Evolutionary conservation across 2,329 filamentous ascomycete genomes (phyloP).

Genomic region (Aspergillus proliferans): DNA sequence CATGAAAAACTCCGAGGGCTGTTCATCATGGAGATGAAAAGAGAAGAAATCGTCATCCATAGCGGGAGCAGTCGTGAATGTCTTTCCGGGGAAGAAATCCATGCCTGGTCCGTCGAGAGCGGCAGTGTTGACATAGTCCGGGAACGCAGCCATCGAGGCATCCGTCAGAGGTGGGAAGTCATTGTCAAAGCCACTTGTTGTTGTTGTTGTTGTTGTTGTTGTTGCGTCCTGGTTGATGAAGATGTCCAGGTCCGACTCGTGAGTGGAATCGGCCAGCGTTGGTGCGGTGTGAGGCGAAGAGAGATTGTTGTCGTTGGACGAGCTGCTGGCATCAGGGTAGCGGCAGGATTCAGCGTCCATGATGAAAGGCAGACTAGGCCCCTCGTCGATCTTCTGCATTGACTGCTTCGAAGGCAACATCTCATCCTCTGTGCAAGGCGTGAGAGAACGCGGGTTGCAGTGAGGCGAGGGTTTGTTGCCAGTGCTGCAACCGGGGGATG

Average conservation of each 20-base stretch:
- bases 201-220: slow-evolving; percentile 10
- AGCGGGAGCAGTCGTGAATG: slow-evolving; percentile 16
- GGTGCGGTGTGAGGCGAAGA: slow-evolving; percentile 34
- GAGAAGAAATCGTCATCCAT: slow-evolving; percentile 32
- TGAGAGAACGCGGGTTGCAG: slow-evolving; percentile 30
- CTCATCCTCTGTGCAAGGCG: slow-evolving; percentile 34
- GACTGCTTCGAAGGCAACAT: slow-evolving; percentile 27
- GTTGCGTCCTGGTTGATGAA: slow-evolving; percentile 33
- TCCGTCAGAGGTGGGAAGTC: slow-evolving; percentile 26
- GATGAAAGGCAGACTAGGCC: slow-evolving; percentile 22
- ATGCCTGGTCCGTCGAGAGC: slow-evolving; percentile 26
- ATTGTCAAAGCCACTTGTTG: slow-evolving; percentile 22
- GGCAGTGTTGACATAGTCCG: slow-evolving; percentile 28
- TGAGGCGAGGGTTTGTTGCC: slow-evolving; percentile 33
- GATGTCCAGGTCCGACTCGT: slow-evolving; percentile 34
- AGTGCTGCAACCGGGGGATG: slow-evolving; percentile 39
- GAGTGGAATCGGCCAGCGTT: slow-evolving; percentile 27
- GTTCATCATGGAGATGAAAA: slow-evolving; percentile 33
- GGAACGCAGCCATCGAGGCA: slow-evolving; percentile 25
- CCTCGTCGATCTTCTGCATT: slow-evolving; percentile 25
- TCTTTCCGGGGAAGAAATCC: slow-evolving; percentile 29
- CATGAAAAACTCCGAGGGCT: slow-evolving; percentile 19
- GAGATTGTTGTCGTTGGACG: slow-evolving; percentile 25
- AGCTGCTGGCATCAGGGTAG: slow-evolving; percentile 23
- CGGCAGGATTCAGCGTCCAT: slow-evolving; percentile 22